Base-by-base conservation (phyloP, 1,139 yeast species). In the Yamadazyma kanchanaburiensis region DNA sequence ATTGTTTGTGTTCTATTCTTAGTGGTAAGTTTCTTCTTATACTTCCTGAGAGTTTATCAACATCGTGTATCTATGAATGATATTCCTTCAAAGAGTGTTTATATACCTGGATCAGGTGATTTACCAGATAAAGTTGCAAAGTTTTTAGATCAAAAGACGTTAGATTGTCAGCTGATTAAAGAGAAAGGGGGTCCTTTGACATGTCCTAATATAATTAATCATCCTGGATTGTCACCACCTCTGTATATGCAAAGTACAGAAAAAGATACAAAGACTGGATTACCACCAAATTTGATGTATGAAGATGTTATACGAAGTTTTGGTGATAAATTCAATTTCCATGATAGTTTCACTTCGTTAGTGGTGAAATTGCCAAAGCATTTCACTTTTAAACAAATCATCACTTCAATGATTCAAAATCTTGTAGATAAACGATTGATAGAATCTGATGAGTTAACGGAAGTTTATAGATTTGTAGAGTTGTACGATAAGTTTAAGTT, bases 401-500 rank as follows among this genome's bases (percentile, higher is more conserved):
- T 37, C 56, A 8, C 27, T 9, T 16, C 15, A 9, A 22, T 35
- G 29, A 40, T 44, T 14, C 36, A 45, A 21, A 38, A 39, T 21
- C 40, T 41, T 28, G 33, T 34, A 4, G 34, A 31, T 9, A 39
- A 36, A 15, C 20, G 7, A 10, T 7, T 18, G 9, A 18, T 18
- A 10, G 20, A 18, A 7, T 10, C 9, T 18, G 7, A 7, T 10
- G 45, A 42, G 3, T 21, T 9, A 11, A 26, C 32, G 1, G 16
- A 16, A 1, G 49, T 53, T n/a, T 57, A 40, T 22, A 48, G 42
- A 21, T 46, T 80, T 39, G 58, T 80, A 8, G 60, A 58, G 1
- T 53, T 75, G n/a, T 88, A 87, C 55, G 96, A 88, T 42, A 63
- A 64, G 28, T 67, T 82, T 21, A 64, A 88, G 38, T 89, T 78